Conservation (phyloP, 306 rosid species). For the Pachyrhizus erosus region DNA sequence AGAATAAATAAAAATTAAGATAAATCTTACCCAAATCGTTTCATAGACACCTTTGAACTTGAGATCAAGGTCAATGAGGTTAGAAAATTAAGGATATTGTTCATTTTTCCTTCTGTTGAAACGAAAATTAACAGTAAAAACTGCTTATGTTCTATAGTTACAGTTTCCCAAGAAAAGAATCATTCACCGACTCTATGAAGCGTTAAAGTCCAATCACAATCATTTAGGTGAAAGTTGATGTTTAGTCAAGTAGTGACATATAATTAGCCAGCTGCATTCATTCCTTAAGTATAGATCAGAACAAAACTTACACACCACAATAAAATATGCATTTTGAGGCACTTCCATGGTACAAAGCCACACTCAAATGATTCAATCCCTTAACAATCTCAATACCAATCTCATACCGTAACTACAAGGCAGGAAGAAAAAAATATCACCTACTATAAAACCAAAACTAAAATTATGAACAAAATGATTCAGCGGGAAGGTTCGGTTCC, state of each 20-base stretch:
- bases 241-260: background rate
- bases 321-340: constrained; percentile 33
- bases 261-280: background rate
- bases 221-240: background rate
- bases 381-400: constrained; percentile 26
- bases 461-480: background rate
- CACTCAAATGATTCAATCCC: constrained; percentile 26
- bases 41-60: no score
- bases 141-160: background rate
- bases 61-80: background rate
- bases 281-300: constrained; percentile 11
- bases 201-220: constrained; percentile 16
- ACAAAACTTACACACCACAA: constrained; percentile 3
- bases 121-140: background rate
- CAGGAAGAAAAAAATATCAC: constrained; percentile 18
- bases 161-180: background rate
- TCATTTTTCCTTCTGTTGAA: background rate
- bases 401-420: constrained; percentile 3
- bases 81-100: background rate
- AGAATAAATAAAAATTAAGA: no score
- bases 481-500: constrained; percentile 11
- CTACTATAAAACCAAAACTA: background rate
- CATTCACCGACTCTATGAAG: background rate
- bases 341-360: constrained; percentile 2
- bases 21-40: no score